Conservation (phyloP, 2,329 filamentous ascomycete genomes). For the Penicillium sp. region DNA sequence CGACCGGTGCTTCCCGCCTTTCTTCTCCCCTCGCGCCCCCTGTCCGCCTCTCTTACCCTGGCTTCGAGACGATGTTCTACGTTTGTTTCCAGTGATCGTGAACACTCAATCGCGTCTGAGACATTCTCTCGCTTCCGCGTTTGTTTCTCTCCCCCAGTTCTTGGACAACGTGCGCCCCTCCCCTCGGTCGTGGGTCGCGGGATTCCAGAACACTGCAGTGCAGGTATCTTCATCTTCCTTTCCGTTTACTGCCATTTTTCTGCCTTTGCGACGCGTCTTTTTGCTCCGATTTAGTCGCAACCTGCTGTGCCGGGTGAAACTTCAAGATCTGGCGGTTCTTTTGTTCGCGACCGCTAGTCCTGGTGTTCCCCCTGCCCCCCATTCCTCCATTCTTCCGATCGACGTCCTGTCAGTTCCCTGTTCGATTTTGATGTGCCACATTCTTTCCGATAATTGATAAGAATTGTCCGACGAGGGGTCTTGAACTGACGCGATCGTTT, state of each 20-base stretch:
- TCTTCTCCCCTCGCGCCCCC: conserved; percentile 28
- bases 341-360: conserved; percentile 16
- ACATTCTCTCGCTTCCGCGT: conserved; percentile 20
- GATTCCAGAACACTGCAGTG: conserved; percentile 29
- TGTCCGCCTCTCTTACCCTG: conserved; percentile 24
- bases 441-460: conserved; percentile 21
- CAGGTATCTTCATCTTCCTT: conserved; percentile 26
- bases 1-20: conserved; percentile 18
- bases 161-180: conserved; percentile 22
- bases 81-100: conserved; percentile 20
- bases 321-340: conserved; percentile 7
- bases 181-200: conserved; percentile 21
- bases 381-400: conserved; percentile 25
- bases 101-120: conserved; percentile 23
- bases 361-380: conserved; percentile 8
- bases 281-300: conserved; percentile 10
- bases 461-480: conserved; percentile 3
- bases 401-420: conserved; percentile 17
- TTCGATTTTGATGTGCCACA: conserved; percentile 14
- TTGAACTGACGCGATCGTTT: conserved; percentile 11
- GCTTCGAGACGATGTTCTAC: conserved; percentile 21
- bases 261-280: conserved; percentile 18
- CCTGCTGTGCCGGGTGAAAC: conserved; percentile 20
- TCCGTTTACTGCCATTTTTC: conserved; percentile 13
- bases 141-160: conserved; percentile 24